phyloP scores from a whole-genome alignment of 164 flowering plant species.

The Aristolochia californica region DNA sequence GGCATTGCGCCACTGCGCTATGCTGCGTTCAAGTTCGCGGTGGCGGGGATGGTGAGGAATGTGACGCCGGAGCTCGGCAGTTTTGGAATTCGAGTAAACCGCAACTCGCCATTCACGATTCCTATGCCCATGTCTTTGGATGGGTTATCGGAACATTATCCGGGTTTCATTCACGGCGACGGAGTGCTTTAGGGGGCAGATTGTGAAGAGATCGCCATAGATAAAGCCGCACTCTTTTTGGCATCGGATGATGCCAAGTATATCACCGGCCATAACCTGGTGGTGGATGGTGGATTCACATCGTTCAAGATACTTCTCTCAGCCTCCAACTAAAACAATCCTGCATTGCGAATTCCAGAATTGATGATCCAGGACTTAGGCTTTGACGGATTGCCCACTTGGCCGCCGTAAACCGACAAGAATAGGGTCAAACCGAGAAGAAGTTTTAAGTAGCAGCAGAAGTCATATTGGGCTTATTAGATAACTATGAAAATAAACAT shows the following conservation, averaged over 20 bases:
- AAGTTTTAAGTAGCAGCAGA: too few species aligned
- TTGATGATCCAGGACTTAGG: too few species aligned
- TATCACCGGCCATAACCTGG: constrained; percentile 77
- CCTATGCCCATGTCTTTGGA: constrained; percentile 36
- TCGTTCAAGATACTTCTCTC: constrained; percentile 31
- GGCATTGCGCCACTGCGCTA: constrained; percentile 37
- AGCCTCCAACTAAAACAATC: too few species aligned
- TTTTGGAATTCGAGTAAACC: constrained; percentile 43
- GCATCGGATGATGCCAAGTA: constrained; percentile 78
- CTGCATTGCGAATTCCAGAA: too few species aligned
- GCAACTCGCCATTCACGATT: constrained; percentile 42
- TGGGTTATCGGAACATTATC: constrained; percentile 33
- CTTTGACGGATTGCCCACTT: too few species aligned
- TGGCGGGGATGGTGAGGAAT: constrained; percentile 31
- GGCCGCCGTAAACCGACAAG: too few species aligned
- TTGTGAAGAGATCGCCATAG: constrained; percentile 49
- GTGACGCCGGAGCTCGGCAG: constrained; percentile 30
- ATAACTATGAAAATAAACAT: too few species aligned
- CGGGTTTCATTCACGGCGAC: constrained; percentile 25
- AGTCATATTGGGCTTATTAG: too few species aligned
- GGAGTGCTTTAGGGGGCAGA: constrained; percentile 38
- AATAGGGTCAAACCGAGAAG: too few species aligned
- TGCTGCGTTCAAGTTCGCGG: constrained; percentile 28
- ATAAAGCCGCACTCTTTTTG: constrained; percentile 70
- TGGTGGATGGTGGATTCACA: constrained; percentile 87